Conservation (phyloP, 1,284 basidiomycete genomes). For the Porodaedalea pini region DNA sequence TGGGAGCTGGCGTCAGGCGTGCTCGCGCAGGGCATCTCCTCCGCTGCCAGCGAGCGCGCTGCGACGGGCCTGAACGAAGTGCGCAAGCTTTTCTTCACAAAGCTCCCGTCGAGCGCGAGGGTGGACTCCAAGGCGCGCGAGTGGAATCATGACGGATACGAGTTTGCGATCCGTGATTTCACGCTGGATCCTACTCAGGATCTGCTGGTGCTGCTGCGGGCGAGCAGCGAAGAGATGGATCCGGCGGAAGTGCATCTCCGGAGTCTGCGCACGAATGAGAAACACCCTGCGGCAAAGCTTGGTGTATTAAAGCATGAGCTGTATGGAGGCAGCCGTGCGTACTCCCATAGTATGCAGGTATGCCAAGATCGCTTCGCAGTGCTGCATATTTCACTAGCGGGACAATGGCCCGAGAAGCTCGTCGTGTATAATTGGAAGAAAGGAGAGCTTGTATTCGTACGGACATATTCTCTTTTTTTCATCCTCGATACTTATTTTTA, state of each 20-base stretch:
- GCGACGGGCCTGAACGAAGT: conserved; percentile 15
- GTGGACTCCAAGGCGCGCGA: conserved; percentile 31
- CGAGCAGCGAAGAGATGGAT: background rate
- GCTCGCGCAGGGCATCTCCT: conserved; percentile 42
- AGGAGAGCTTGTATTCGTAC: conserved; percentile 43
- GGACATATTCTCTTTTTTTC: conserved; percentile 20
- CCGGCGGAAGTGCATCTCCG: conserved; percentile 4
- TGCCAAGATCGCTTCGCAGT: conserved; percentile 47
- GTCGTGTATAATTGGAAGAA: conserved; percentile 64
- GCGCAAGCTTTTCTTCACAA: conserved; percentile 17
- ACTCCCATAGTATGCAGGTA: conserved; percentile 46
- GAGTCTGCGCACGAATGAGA: conserved; percentile 10
- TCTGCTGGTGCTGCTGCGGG: conserved; percentile 46
- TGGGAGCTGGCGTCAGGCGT: conserved; percentile 63
- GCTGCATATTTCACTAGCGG: conserved; percentile 32
- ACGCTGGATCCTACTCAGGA: conserved; percentile 61
- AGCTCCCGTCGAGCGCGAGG: conserved; percentile 17
- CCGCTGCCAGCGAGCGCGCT: conserved; percentile 36
- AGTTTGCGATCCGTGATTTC: conserved; percentile 50
- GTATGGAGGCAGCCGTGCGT: conserved; percentile 25
- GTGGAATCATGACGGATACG: conserved; percentile 45
- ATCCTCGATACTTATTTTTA: background rate
- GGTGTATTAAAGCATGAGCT: conserved; percentile 9
- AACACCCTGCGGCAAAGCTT: conserved; percentile 12
- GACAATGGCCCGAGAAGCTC: conserved; percentile 38